Evolutionary conservation across 495 filamentous ascomycete genomes (phyloP), one percentile per base, ranked within the genome.

Genomic region (Aspergillus bertholletiae): DNA sequence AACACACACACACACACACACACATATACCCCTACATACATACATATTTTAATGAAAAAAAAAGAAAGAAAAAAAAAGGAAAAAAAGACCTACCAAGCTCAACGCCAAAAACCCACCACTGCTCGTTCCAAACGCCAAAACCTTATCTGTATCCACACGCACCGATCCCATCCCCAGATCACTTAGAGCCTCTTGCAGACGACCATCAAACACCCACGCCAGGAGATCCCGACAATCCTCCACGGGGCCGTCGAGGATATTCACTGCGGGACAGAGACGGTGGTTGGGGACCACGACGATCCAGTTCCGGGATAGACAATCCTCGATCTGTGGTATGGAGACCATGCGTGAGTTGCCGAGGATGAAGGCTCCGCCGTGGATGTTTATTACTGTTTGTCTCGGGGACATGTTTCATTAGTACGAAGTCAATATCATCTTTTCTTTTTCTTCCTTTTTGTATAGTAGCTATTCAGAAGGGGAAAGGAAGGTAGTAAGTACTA

Each of bases 321-420:
- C 69, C 18, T 62, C 51, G 9, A 74, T 56, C 44, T 70, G 65
- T 5, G 63, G 57, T 8, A 65, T 49, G 22, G 61, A 69, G 47
- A 72, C 62, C 65, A 72, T 69, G 12, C 63, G 44, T 2, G 64
- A 66, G 51, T 69, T 61, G 41, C 67, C 69, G 24, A 72, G 67
- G 67, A 74, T 74, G 53, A 74, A 74, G 26, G 65, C 67, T 28
- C 71, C 71, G 46, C 69, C 69, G 60, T 74, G 71, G 46, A 74
- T 72, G 46, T 67, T 56, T 37, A 74, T 71, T 23, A 74, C 71
- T 71, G 30, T 5, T 41, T 32, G 37, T 28, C 15, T 53, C 24
- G 35, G 46, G 15, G 17, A 28, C 5, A 28, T 28, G 26, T 28
- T 28, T 28, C 26, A 8, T 28, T 5, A 28, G 8, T 28, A 5